Percentiles rank a stretch among this genome's conserved stretches.
Evolutionary conservation across 768 basidiomycete species (phyloP).

Genomic region (Termitomyces sp.): DNA sequence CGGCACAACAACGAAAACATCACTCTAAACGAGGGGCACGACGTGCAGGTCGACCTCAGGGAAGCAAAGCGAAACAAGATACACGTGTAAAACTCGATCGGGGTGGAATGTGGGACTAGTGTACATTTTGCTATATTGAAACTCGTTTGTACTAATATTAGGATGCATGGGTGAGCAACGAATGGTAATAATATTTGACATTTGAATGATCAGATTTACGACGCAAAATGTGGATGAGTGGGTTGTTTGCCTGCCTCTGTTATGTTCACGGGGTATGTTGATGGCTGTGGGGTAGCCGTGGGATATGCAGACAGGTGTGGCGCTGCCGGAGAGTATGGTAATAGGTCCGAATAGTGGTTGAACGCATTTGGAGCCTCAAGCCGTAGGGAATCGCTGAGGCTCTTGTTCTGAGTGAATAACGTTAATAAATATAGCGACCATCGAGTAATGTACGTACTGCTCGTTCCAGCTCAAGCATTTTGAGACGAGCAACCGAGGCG

Average conservation of each 20-base stretch:
- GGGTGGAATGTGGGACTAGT: slow-evolving; percentile 55
- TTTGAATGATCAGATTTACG: neutral
- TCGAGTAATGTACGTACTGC: slow-evolving; percentile 39
- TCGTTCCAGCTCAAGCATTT: slow-evolving; percentile 63
- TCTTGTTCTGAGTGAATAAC: slow-evolving; percentile 19
- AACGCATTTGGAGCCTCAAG: neutral
- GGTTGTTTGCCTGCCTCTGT: neutral
- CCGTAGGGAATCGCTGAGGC: slow-evolving; percentile 17
- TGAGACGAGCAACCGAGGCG: slow-evolving; percentile 49
- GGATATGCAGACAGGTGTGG: neutral
- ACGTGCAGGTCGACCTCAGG: slow-evolving; percentile 62
- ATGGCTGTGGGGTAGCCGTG: neutral
- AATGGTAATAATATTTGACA: neutral
- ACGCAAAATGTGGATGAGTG: neutral
- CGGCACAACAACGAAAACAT: slow-evolving; percentile 65
- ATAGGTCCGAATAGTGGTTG: neutral
- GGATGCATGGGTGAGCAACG: neutral
- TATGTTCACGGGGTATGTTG: neutral
- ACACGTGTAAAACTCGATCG: slow-evolving; percentile 55
- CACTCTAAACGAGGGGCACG: slow-evolving; percentile 69
- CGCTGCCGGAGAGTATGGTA: neutral
- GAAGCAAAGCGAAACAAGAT: slow-evolving; percentile 85
- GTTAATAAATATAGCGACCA: neutral
- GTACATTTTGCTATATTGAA: neutral
- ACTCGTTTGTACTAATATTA: slow-evolving; percentile 2